Conservation (phyloP, 2,329 filamentous ascomycete genomes). For the Tolypocladium endophyticum region DNA sequence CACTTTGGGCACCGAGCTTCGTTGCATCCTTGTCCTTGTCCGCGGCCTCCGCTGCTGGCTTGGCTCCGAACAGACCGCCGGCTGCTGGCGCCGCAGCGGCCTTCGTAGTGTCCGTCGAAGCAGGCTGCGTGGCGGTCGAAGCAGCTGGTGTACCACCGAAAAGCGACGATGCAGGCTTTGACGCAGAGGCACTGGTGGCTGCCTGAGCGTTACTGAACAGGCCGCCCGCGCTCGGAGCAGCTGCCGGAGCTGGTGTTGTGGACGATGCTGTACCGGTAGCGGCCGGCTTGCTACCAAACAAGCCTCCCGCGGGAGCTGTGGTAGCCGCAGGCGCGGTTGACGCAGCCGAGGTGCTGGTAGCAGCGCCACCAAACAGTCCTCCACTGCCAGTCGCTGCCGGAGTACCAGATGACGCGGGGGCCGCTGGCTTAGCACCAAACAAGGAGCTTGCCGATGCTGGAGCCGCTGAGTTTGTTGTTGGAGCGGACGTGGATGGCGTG, state of each 20-base stretch:
- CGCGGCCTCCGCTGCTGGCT: constrained; percentile 17
- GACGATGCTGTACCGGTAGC: constrained; percentile 15
- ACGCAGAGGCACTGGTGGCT: constrained; percentile 4
- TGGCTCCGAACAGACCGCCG: constrained; percentile 20
- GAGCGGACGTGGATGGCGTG: constrained; percentile 11
- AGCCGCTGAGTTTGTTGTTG: constrained; percentile 12
- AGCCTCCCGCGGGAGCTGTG: constrained; percentile 12
- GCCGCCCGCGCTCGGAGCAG: constrained; percentile 17
- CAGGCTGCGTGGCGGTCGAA: constrained; percentile 15
- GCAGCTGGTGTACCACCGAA: constrained; percentile 11
- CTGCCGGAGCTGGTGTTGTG: constrained; percentile 17
- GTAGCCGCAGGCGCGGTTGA: constrained; percentile 14
- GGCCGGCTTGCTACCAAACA: constrained; percentile 23
- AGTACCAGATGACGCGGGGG: constrained; percentile 8
- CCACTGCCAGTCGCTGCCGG: constrained; percentile 14
- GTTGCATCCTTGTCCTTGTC: constrained; percentile 14
- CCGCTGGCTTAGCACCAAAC: constrained; percentile 31
- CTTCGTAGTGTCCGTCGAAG: constrained; percentile 14
- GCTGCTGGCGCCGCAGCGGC: constrained; percentile 16
- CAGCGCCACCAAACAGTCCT: constrained; percentile 22
- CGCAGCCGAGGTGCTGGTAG: constrained; percentile 12
- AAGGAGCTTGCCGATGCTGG: constrained; percentile 15
- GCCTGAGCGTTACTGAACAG: constrained; percentile 18
- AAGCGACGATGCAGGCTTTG: constrained; percentile 7
- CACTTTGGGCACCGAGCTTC: constrained; percentile 17